Percentiles rank a stretch among this genome's conserved stretches.
Evolutionary conservation across 192 early-diverging fungal species (phyloP).

Genomic region (Ambispora gerdemannii): DNA sequence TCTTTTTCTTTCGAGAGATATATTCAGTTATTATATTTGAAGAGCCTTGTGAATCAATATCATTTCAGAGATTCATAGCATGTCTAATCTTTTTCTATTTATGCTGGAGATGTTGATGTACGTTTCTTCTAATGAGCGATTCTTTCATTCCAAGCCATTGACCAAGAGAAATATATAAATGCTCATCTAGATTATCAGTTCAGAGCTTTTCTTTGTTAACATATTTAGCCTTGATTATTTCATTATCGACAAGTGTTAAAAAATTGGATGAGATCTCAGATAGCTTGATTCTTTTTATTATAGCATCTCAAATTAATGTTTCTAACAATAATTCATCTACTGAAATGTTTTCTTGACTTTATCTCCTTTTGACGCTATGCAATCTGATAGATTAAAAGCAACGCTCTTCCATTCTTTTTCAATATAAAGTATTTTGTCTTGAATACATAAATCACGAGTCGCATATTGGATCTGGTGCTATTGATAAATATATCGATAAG

Average conservation of each 20-base stretch:
- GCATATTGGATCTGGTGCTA: background rate
- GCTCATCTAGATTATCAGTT: background rate
- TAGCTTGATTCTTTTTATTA: background rate
- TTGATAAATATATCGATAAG: too few species aligned
- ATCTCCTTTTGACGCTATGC: background rate
- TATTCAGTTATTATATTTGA: background rate
- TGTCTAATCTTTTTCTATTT: background rate
- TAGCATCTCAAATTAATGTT: slow-evolving; percentile 16
- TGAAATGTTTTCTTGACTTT: background rate
- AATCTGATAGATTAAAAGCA: background rate
- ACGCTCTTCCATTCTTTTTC: slow-evolving; percentile 7
- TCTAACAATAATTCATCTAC: background rate
- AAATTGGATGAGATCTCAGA: background rate
- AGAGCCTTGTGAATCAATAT: background rate
- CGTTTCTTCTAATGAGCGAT: background rate
- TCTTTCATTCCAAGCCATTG: slow-evolving; percentile 5
- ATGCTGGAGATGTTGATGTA: background rate
- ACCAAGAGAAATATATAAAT: background rate
- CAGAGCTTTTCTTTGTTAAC: background rate
- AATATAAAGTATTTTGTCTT: slow-evolving; percentile 5
- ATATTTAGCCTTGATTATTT: slow-evolving; percentile 13
- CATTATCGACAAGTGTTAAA: background rate
- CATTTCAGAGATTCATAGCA: background rate
- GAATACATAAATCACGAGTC: background rate
- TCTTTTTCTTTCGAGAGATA: slow-evolving; percentile 14